A percentile compares a stretch with the other conserved stretches of the same genome.
phyloP scores from a whole-genome alignment of 2,329 filamentous ascomycete species.

The Aureobasidium melanogenum region DNA sequence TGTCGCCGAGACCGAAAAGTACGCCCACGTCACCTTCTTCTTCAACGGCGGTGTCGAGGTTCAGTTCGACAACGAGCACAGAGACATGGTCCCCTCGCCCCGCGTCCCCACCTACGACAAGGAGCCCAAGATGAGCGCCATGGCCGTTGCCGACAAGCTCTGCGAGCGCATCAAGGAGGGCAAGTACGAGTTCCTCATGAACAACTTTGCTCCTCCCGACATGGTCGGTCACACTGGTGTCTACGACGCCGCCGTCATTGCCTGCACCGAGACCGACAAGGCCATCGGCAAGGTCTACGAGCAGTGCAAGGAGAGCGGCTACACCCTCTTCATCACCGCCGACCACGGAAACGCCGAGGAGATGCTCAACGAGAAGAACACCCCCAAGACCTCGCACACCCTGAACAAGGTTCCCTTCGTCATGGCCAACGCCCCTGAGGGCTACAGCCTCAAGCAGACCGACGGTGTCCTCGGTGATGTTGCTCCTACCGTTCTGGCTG shows the following conservation, averaged over 20 bases:
- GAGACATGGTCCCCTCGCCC: constrained; percentile 90
- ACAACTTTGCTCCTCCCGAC: constrained; percentile 98
- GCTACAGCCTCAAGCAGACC: constrained; percentile 75
- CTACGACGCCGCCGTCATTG: constrained; percentile 86
- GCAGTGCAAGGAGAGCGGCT: constrained; percentile 85
- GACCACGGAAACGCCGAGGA: constrained; percentile 98
- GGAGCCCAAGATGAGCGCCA: constrained; percentile 92
- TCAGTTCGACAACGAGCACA: constrained; percentile 82
- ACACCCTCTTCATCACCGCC: constrained; percentile 88
- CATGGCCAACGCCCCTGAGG: constrained; percentile 91
- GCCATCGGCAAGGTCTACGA: constrained; percentile 90
- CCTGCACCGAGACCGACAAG: constrained; percentile 78
- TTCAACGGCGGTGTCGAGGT: constrained; percentile 99
- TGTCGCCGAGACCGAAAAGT: constrained; percentile 98
- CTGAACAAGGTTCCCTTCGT: constrained; percentile 96
- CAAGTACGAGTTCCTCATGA: constrained; percentile 96
- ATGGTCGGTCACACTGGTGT: constrained; percentile 99
- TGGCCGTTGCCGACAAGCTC: constrained; percentile 80
- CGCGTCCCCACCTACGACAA: constrained; percentile 93
- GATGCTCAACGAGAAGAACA: constrained; percentile 94
- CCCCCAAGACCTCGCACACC: constrained; percentile 96
- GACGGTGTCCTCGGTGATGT: constrained; percentile 94
- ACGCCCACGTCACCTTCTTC: constrained; percentile 99
- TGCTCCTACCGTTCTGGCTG: constrained; percentile 81
- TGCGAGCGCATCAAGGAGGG: constrained; percentile 76